Percentiles rank a stretch among this genome's conserved stretches.
Conservation (phyloP, 805 yeast species). For the Kodamaea sagamina region DNA sequence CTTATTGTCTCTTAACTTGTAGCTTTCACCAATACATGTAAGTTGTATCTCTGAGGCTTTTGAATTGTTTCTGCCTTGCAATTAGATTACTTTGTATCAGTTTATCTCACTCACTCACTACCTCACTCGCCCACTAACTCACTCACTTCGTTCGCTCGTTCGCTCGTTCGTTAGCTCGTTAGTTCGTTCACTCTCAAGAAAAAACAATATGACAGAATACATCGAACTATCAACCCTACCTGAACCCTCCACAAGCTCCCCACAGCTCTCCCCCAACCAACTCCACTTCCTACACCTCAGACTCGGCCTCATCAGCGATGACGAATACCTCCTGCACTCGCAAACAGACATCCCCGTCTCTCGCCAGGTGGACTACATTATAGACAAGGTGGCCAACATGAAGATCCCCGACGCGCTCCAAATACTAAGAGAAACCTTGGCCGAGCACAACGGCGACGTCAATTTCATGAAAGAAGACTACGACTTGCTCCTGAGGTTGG, state of each 20-base stretch:
- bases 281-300: conserved; percentile 10
- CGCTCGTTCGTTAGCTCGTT: too few species aligned
- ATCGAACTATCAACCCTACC: conserved; percentile 8
- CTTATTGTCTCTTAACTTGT: too few species aligned
- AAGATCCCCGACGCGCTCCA: conserved; percentile 26
- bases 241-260: not conserved
- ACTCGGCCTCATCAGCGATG: conserved; percentile 15
- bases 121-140: too few species aligned
- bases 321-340: conserved; percentile 10
- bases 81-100: too few species aligned
- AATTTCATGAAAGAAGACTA: conserved; percentile 41
- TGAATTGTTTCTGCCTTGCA: too few species aligned
- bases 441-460: conserved; percentile 35
- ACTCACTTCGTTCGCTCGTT: too few species aligned
- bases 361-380: conserved; percentile 25
- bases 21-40: too few species aligned
- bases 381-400: conserved; percentile 30
- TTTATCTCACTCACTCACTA: too few species aligned
- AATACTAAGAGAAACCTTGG: conserved; percentile 38
- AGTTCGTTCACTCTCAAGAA: not conserved
- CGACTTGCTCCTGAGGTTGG: conserved; percentile 29
- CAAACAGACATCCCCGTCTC: conserved; percentile 4
- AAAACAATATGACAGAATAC: conserved; percentile 7
- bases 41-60: too few species aligned
- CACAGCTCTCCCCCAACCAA: conserved; percentile 6